Evolutionary conservation across 1,139 yeast species (phyloP), one percentile per base, ranked within the genome.

Genomic region (Taphrina deformans): DNA sequence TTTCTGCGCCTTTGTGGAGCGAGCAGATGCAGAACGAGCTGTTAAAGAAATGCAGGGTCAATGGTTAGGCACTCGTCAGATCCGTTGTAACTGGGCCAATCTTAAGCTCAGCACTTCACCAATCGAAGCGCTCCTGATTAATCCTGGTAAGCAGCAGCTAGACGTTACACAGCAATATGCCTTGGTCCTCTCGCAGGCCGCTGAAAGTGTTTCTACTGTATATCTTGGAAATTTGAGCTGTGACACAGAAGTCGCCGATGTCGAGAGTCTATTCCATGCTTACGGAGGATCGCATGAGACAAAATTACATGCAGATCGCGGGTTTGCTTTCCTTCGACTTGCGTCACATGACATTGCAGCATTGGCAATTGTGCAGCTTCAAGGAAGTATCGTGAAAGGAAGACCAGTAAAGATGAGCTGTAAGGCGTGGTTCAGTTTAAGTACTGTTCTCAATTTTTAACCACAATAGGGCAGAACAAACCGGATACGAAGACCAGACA

Each of bases 321-420:
- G 89, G 7, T 88, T 89, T 78, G 93, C 93, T 2, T 90, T 90
- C 79, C 93, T 88, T 68, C 87, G 87, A 76, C 89, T 86, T 73
- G 96, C 88, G 72, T 82, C 88, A 55, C 97, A 90, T 75, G 96
- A 89, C 72, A 80, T 89, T 69, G 97, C 97, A 3, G 96, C 96
- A 1, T 79, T 88, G 75, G 96, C 96, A 63, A 89, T 90, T 72
- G 88, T 87, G 29, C 93, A 88, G 72, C 79, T 90, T 69, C 82
- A 85, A 23, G 96, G 96, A n/a, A 83, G 84, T 71, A 82, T 82
- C 66, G 78, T 90, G 69, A 86, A 87, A 73, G 96, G 96, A 26
- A 82, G 96, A 74, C 87, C 88, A 35, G 77, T 90, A 73, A 87
- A 86, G 74, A 85, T 92, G 72, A 95, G 96, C 35, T 90, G 97